Evolutionary conservation across 2,329 filamentous ascomycete genomes (phyloP).

Genomic region (Sporothrix protearum): DNA sequence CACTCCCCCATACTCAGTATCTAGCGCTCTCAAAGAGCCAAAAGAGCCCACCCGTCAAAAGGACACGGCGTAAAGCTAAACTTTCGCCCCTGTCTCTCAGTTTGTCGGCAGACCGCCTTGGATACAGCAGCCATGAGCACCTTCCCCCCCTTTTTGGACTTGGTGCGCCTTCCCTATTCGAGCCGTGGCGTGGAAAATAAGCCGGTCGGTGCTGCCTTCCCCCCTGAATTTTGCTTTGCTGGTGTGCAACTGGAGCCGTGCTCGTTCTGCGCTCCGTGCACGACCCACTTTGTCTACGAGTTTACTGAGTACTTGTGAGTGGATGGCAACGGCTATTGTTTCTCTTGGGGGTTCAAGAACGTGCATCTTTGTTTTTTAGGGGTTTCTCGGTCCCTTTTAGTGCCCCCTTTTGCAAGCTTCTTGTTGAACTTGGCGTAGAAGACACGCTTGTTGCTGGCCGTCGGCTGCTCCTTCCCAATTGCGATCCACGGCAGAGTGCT

Average conservation of each 20-base stretch:
- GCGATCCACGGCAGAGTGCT: constrained; percentile 19
- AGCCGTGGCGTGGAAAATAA: constrained; percentile 24
- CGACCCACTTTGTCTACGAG: constrained; percentile 18
- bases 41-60: constrained; percentile 3
- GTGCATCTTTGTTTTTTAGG: not conserved
- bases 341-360: not conserved
- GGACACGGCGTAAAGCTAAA: constrained; percentile 8
- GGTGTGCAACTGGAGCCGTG: constrained; percentile 14
- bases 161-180: constrained; percentile 25
- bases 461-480: constrained; percentile 22
- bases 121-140: not conserved
- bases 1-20: constrained; percentile 1
- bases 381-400: not conserved
- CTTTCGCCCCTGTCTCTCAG: not conserved
- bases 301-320: too few relatives aligned
- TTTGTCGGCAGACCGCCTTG: not conserved
- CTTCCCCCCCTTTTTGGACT: constrained; percentile 25
- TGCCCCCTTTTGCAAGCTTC: not conserved
- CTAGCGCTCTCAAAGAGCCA: not conserved
- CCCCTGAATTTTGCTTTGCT: constrained; percentile 27
- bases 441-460: not conserved
- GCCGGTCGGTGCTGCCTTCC: constrained; percentile 20
- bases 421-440: not conserved
- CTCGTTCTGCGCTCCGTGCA: constrained; percentile 24
- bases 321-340: not conserved